Conservation (phyloP, 176 grass and related monocot species). For the Olyra latifolia region DNA sequence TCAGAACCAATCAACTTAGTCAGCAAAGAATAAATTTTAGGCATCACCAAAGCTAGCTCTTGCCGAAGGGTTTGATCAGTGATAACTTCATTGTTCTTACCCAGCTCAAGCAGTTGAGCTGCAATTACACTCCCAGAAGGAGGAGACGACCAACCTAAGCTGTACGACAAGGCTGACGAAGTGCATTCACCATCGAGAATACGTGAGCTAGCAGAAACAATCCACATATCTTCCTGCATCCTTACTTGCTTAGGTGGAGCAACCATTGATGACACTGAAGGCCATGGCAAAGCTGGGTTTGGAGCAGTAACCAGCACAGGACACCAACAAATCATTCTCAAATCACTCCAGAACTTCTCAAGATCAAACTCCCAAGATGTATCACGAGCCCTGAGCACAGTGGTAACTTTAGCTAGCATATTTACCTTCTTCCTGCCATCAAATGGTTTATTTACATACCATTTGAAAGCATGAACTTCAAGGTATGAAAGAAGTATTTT, state of each 20-base stretch:
- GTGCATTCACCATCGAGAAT: conserved; percentile 96
- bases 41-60: conserved; percentile 92
- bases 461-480: conserved; percentile 87
- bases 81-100: conserved; percentile 97
- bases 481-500: conserved; percentile 94
- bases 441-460: conserved; percentile 56
- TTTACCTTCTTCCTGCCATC: conserved; percentile 72
- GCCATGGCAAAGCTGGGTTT: conserved; percentile 85
- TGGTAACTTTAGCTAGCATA: conserved; percentile 81
- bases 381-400: conserved; percentile 58
- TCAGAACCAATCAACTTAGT: conserved; percentile 82
- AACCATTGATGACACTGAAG: conserved; percentile 77
- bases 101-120: conserved; percentile 93
- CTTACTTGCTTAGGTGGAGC: conserved; percentile 96
- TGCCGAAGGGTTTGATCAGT: conserved; percentile 75
- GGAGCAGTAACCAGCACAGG: conserved; percentile 79
- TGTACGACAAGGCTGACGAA: conserved; percentile 76
- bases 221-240: conserved; percentile 91
- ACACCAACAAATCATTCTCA: conserved; percentile 98
- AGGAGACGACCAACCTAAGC: conserved; percentile 84
- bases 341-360: conserved; percentile 85
- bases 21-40: conserved; percentile 89
- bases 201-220: conserved; percentile 90
- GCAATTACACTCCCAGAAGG: conserved; percentile 95
- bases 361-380: conserved; percentile 67